Evolutionary conservation across 148 eudicot species (phyloP), one percentile per base, ranked within the genome.

Genomic region (Hydrangea macrophylla): DNA sequence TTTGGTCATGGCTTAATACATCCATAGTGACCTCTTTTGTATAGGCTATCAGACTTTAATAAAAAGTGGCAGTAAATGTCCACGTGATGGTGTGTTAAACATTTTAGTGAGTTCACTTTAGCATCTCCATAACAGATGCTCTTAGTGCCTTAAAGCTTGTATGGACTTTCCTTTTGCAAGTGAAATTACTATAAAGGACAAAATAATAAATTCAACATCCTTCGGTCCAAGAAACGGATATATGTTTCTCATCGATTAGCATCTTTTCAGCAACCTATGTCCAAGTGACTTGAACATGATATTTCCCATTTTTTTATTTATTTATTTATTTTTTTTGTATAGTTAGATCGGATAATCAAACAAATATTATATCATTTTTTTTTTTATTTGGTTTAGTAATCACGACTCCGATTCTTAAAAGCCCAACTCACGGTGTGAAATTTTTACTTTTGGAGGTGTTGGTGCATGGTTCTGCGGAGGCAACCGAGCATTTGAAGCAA

Each of bases 391-490:
- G 53, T 7, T 15, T 50, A 15, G 13, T 6, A 5, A 22, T 53
- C 31, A 13, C 23, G 58, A 13, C 37, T 28, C 17, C 9, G 7
- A 24, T n/a, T 31, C 9, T 26, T 13, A 7, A 8, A 23, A 32
- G 42, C 10, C 61, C 44, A 68, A 55, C 22, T 60, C 9, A 40
- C 69, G 42, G 22, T 25, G 28, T 33, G 42, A 3, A 8, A 66
- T 50, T 32, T 66, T 71, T 57, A 62, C 62, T 62, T 64, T 61
- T 72, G 66, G 32, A 94, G 97, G 96, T 94, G 60, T 79, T 95
- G 93, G 92, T 94, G 71, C 99, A 94, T 77, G 99, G 97, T 69
- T 94, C 97, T 40, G 99, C 99, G 20, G 99, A 94, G 88, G 99
- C 99, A 64, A 94, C 99, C 57, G 99, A 94, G 73, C 97, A 94